These are phyloP conservation scores for Tarenaya hassleriana DNA, from an alignment of 345 rosid genomes.

Conservation along the genomic window DNA sequence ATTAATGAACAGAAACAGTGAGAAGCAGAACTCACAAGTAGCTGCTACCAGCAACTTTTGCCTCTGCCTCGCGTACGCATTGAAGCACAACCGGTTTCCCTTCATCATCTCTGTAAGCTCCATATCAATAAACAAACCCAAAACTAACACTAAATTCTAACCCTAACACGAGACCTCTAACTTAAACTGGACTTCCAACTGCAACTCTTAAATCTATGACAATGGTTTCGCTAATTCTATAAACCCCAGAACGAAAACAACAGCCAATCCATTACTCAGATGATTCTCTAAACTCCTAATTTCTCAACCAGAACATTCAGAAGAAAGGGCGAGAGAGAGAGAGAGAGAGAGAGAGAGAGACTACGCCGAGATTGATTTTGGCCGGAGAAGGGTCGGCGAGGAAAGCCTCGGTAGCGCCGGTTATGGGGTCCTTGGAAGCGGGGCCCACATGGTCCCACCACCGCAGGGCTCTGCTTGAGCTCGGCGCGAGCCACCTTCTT, in stretches of 20 bases:
- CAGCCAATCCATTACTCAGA: no score
- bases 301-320: no score
- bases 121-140: slow-evolving; percentile 25
- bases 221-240: no score
- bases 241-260: not conserved
- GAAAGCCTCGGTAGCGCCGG: slow-evolving; percentile 44
- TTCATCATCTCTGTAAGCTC: slow-evolving; percentile 57
- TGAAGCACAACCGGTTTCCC: slow-evolving; percentile 54
- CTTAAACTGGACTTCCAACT: no score
- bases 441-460: slow-evolving; percentile 47
- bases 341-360: slow-evolving; percentile 15
- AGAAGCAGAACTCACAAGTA: slow-evolving; percentile 38
- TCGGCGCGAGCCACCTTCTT: slow-evolving; percentile 26
- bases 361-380: slow-evolving; percentile 63
- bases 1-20: not conserved
- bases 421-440: slow-evolving; percentile 47
- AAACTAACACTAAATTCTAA: not conserved
- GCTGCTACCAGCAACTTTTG: slow-evolving; percentile 36
- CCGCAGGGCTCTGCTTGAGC: slow-evolving; percentile 19
- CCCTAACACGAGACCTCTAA: not conserved
- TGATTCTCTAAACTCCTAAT: no score
- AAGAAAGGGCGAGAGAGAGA: not conserved
- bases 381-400: slow-evolving; percentile 38
- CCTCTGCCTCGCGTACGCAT: slow-evolving; percentile 45
- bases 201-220: no score